These are phyloP conservation scores for Leucocoprinus leucothites DNA, from an alignment of 768 basidiomycete species.

Conservation along the genomic window DNA sequence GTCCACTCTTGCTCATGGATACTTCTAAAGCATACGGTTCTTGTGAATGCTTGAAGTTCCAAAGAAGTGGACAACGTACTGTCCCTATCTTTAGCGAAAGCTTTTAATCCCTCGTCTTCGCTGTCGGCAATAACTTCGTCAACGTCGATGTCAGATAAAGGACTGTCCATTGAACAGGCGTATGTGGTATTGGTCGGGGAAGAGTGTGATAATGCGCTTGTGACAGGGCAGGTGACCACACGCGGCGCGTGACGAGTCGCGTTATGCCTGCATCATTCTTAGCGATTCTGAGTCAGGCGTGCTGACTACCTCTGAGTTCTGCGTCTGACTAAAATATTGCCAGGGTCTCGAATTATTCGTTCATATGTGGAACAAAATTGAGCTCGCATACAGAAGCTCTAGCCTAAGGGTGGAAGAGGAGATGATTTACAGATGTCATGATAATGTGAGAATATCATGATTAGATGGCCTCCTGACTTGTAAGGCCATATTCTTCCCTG, in stretches of 20 bases:
- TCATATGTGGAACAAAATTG: too few relatives aligned
- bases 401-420: too few relatives aligned
- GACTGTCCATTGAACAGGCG: slow-evolving; percentile 2
- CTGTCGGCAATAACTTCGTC: slow-evolving; percentile 52
- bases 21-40: slow-evolving; percentile 2
- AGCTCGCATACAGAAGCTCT: too few relatives aligned
- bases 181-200: background rate
- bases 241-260: background rate
- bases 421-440: too few relatives aligned
- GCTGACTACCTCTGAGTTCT: too few relatives aligned
- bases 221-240: background rate
- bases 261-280: background rate
- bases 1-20: background rate
- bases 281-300: too few relatives aligned
- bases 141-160: slow-evolving; percentile 21
- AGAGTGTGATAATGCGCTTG: background rate
- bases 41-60: background rate
- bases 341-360: too few relatives aligned
- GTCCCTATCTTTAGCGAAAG: background rate
- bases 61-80: background rate
- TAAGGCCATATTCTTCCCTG: background rate
- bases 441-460: too few relatives aligned
- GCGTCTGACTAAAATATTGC: too few relatives aligned
- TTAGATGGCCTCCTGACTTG: background rate
- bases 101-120: slow-evolving; percentile 21